Percentiles rank a stretch among this genome's conserved stretches.
Evolutionary conservation across 129 eudicot species (phyloP).

Genomic region (Pittosporum tobira): DNA sequence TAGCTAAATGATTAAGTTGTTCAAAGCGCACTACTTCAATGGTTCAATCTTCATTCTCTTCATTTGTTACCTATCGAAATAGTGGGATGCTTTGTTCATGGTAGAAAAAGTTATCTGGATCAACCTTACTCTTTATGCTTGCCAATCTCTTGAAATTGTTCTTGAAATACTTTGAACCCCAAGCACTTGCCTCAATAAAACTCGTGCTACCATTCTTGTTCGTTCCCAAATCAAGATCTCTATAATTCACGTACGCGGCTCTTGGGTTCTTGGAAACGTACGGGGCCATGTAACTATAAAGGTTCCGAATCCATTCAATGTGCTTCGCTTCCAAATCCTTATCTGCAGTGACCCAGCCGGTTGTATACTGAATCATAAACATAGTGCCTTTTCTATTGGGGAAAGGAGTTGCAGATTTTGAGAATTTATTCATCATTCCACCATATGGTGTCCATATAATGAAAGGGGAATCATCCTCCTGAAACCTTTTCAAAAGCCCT

Average conservation of each 20-base stretch:
- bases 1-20: too few relatives aligned
- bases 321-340: not conserved
- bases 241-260: not conserved
- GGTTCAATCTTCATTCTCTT: not conserved
- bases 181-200: not conserved
- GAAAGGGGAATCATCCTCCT: not conserved
- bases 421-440: constrained; percentile 13
- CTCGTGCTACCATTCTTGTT: too few relatives aligned
- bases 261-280: constrained; percentile 2
- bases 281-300: too few relatives aligned
- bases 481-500: constrained; percentile 9
- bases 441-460: constrained; percentile 13
- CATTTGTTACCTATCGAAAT: not conserved
- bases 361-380: constrained; percentile 1
- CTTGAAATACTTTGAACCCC: constrained; percentile 5
- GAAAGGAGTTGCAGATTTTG: constrained; percentile 9
- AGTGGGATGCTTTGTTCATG: constrained; percentile 13
- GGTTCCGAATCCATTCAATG: not conserved
- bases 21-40: too few relatives aligned
- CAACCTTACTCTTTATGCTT: constrained; percentile 3
- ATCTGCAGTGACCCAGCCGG: not conserved
- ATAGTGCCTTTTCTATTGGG: constrained; percentile 19
- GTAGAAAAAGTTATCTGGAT: constrained; percentile 8
- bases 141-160: constrained; percentile 2
- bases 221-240: too few relatives aligned